Conservation (phyloP, 495 filamentous ascomycete genomes). For the Melanomma pulvis-pyrius region DNA sequence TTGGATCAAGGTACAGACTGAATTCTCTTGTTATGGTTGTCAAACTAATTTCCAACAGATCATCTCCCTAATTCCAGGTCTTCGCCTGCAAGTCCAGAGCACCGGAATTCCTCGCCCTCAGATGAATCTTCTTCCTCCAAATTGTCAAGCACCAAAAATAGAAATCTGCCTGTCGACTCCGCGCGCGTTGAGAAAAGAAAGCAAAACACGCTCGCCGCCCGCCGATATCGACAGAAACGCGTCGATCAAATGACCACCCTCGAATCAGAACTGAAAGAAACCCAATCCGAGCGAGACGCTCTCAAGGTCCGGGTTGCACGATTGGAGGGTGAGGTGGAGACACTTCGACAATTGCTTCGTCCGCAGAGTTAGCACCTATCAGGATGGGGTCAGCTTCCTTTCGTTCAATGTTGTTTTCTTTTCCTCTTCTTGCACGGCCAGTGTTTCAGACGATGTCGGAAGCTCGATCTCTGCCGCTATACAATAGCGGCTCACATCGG, state of each 20-base stretch:
- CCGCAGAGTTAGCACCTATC: conserved; percentile 4
- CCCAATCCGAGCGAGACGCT: conserved; percentile 31
- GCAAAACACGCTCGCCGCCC: conserved; percentile 45
- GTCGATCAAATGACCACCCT: conserved; percentile 43
- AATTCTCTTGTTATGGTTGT: background rate
- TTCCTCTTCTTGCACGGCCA: background rate
- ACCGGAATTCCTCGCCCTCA: conserved; percentile 14
- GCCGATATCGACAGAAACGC: conserved; percentile 45
- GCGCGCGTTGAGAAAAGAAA: conserved; percentile 38
- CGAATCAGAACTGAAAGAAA: conserved; percentile 40
- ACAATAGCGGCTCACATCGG: conserved; percentile 23
- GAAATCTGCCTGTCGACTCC: conserved; percentile 8
- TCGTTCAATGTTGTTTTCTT: background rate
- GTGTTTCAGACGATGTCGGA: conserved; percentile 37
- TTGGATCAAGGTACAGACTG: conserved; percentile 7
- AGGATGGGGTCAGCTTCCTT: background rate
- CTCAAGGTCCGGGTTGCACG: conserved; percentile 32
- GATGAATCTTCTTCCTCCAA: conserved; percentile 18
- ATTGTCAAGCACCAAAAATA: conserved; percentile 17
- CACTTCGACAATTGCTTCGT: conserved; percentile 25
- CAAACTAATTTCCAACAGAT: background rate
- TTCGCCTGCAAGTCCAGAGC: conserved; percentile 11
- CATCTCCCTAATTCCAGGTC: conserved; percentile 5
- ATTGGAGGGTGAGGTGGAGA: conserved; percentile 38
- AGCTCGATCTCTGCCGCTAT: conserved; percentile 12